Percentiles rank a stretch among this genome's conserved stretches.
Evolutionary conservation across 139 green algal genomes (phyloP).

Genomic region (Deuterostichococcus epilithicus): DNA sequence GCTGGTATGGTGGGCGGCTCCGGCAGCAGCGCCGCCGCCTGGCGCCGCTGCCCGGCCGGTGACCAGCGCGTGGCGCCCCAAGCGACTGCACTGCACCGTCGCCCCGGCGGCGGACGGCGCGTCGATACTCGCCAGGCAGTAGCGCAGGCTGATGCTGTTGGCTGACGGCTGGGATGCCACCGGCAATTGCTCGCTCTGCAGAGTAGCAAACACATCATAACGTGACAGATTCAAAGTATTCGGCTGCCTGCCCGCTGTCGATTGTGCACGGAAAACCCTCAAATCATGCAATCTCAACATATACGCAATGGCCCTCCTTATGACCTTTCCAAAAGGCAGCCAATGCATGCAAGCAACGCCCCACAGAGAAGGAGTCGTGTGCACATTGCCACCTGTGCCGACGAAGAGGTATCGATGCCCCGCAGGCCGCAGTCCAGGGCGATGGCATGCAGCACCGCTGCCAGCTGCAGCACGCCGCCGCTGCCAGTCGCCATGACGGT

Average conservation of each 20-base stretch:
- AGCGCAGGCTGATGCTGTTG: not conserved
- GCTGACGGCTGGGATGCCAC: not conserved
- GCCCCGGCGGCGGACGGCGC: not conserved
- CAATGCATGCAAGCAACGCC: no score
- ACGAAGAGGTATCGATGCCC: not conserved
- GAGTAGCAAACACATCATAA: not conserved
- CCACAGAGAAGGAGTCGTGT: no score
- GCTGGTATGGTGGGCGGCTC: not conserved
- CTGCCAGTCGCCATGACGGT: not conserved
- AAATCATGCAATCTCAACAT: no score
- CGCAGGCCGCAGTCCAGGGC: not conserved
- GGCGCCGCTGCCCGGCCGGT: not conserved
- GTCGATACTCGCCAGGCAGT: not conserved
- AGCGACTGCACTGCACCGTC: slow-evolving; percentile 23
- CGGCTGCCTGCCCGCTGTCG: no score
- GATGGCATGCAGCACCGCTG: not conserved
- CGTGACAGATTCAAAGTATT: no score
- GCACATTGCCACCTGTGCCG: no score
- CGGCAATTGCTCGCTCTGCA: not conserved
- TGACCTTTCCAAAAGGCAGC: no score
- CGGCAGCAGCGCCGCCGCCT: slow-evolving; percentile 5
- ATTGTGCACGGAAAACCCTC: no score
- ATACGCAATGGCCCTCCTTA: no score
- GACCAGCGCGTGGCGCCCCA: slow-evolving; percentile 13
- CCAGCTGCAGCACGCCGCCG: not conserved